phyloP scores from a whole-genome alignment of 2,329 filamentous ascomycete species.

The Paracoccidioides lutzii region DNA sequence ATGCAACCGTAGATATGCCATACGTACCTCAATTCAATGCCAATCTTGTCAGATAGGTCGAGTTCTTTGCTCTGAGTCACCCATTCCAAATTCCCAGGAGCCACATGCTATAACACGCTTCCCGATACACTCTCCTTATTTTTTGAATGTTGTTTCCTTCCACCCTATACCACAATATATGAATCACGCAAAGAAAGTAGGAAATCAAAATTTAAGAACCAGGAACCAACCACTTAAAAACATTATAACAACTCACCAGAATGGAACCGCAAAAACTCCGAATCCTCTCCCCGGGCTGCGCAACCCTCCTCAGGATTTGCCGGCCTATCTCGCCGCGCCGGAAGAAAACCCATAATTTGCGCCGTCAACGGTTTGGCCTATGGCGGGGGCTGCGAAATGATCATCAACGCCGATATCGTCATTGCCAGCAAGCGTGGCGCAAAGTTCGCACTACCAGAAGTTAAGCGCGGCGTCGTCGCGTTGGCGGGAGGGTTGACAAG shows the following conservation, averaged over 20 bases:
- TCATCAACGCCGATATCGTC: conserved; percentile 58
- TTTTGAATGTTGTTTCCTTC: not conserved
- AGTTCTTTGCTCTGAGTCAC: too few species aligned
- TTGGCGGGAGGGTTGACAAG: conserved; percentile 58
- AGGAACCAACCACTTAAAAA: not conserved
- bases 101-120: not conserved
- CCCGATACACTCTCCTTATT: not conserved
- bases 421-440: conserved; percentile 43
- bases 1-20: too few species aligned
- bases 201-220: not conserved
- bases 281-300: conserved; percentile 5
- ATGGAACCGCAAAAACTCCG: conserved; percentile 19
- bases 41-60: too few species aligned
- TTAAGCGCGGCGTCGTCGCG: conserved; percentile 56
- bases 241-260: conserved; percentile 16
- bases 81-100: not conserved
- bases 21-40: too few species aligned
- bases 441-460: conserved; percentile 58
- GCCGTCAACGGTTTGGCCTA: conserved; percentile 65
- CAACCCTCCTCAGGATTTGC: conserved; percentile 28
- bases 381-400: conserved; percentile 66
- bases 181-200: not conserved
- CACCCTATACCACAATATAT: not conserved
- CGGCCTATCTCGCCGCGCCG: conserved; percentile 32
- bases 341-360: conserved; percentile 58